Conservation (phyloP, 1,139 yeast species). For the Saccharomycopsis hybrid region DNA sequence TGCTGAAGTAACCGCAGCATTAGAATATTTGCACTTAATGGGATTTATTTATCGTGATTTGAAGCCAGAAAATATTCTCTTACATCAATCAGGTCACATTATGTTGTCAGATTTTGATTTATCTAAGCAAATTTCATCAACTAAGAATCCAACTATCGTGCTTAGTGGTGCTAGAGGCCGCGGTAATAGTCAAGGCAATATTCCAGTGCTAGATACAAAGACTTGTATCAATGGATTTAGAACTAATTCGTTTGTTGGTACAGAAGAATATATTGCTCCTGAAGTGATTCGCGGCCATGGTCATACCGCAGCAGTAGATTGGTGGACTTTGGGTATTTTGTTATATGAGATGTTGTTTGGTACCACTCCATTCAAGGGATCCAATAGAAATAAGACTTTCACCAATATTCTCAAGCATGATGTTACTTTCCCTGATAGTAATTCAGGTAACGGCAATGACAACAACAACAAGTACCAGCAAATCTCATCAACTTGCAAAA, state of each 20-base stretch:
- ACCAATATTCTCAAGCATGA: conserved; percentile 81
- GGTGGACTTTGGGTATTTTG: conserved; percentile 98
- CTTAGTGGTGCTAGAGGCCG: conserved; percentile 24
- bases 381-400: conserved; percentile 80
- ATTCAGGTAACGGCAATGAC: conserved; percentile 20
- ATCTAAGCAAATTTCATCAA: conserved; percentile 78
- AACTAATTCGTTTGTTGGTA: conserved; percentile 95
- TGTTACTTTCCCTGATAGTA: conserved; percentile 56
- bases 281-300: conserved; percentile 97
- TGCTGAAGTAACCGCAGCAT: conserved; percentile 94
- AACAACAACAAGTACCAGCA: conserved; percentile 32
- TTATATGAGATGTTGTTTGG: conserved; percentile 93
- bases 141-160: conserved; percentile 43
- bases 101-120: conserved; percentile 97
- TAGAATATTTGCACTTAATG: conserved; percentile 92
- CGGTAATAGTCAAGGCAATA: conserved; percentile 26
- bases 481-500: conserved; percentile 70
- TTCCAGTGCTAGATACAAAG: conserved; percentile 65
- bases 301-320: conserved; percentile 95
- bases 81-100: conserved; percentile 95
- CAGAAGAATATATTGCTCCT: conserved; percentile 97
- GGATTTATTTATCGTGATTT: conserved; percentile 94
- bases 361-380: conserved; percentile 92
- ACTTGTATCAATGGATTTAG: conserved; percentile 94
- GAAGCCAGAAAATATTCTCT: conserved; percentile 88